Conservation (phyloP, 139 green algal species). For the Picochlorum sp. region DNA sequence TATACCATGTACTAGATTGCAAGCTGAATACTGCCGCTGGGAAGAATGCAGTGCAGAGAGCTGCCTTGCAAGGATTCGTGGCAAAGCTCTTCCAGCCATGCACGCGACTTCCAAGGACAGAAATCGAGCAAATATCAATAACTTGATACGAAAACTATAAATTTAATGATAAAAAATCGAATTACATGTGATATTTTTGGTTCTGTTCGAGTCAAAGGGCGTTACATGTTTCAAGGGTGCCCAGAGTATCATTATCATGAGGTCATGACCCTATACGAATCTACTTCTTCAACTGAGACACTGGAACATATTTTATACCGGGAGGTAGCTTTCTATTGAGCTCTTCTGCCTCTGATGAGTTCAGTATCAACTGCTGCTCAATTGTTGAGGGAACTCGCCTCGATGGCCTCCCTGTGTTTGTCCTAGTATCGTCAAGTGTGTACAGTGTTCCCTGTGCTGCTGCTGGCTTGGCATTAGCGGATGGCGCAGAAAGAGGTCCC, state of each 20-base stretch:
- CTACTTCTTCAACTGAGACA: background rate
- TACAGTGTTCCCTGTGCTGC: background rate
- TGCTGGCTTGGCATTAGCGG: background rate
- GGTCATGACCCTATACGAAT: background rate
- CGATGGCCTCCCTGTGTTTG: background rate
- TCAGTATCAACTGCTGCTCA: slow-evolving; percentile 1
- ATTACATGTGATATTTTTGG: no score
- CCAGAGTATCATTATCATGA: no score
- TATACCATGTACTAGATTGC: background rate
- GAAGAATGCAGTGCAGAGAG: background rate
- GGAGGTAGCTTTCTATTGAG: slow-evolving; percentile 9
- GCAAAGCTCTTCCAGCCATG: no score
- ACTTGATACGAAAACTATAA: no score
- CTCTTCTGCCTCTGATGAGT: slow-evolving; percentile 6
- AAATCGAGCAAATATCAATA: no score
- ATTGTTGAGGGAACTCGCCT: background rate
- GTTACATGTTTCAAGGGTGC: no score
- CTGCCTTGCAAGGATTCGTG: no score
- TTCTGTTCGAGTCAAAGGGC: no score
- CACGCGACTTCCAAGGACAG: no score
- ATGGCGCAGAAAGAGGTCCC: background rate
- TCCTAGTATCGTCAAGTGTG: background rate
- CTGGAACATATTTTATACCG: slow-evolving; percentile 8
- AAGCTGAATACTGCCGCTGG: background rate
- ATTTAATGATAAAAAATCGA: no score